Percentiles rank a stretch among this genome's conserved stretches.
Conservation (phyloP, 2,329 filamentous ascomycete species). For the Xylaria digitata region DNA sequence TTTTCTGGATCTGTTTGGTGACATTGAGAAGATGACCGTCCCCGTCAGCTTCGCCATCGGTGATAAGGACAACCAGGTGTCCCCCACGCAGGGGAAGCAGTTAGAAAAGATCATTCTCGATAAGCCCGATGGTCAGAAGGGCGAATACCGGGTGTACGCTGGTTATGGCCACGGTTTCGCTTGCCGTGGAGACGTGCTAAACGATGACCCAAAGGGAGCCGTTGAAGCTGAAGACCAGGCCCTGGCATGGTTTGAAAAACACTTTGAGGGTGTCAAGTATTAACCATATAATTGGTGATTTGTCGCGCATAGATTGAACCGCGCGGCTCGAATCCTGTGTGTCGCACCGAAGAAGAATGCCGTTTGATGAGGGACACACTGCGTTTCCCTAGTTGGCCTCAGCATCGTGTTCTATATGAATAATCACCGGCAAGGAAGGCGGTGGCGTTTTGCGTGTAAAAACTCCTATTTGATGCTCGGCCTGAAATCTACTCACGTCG, state of each 20-base stretch:
- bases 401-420: not conserved
- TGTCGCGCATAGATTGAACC: conserved; percentile 20
- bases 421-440: not conserved
- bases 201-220: conserved; percentile 43
- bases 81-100: conserved; percentile 48
- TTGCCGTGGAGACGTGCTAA: conserved; percentile 43
- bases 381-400: not conserved
- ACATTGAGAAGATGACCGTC: conserved; percentile 57
- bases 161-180: conserved; percentile 57
- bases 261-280: conserved; percentile 38
- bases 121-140: conserved; percentile 49
- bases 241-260: conserved; percentile 49
- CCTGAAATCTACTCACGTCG: not conserved
- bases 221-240: conserved; percentile 49
- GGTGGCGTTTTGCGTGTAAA: conserved; percentile 14
- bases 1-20: conserved; percentile 58
- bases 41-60: conserved; percentile 62
- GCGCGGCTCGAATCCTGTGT: not conserved
- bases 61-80: conserved; percentile 57
- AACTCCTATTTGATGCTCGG: conserved; percentile 3
- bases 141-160: conserved; percentile 54
- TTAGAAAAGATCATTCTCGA: conserved; percentile 53
- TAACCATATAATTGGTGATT: conserved; percentile 10
- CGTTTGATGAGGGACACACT: not conserved
- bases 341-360: not conserved